phyloP scores from a whole-genome alignment of 2,329 filamentous ascomycete genomes.

The Xylariaceae sp. region DNA sequence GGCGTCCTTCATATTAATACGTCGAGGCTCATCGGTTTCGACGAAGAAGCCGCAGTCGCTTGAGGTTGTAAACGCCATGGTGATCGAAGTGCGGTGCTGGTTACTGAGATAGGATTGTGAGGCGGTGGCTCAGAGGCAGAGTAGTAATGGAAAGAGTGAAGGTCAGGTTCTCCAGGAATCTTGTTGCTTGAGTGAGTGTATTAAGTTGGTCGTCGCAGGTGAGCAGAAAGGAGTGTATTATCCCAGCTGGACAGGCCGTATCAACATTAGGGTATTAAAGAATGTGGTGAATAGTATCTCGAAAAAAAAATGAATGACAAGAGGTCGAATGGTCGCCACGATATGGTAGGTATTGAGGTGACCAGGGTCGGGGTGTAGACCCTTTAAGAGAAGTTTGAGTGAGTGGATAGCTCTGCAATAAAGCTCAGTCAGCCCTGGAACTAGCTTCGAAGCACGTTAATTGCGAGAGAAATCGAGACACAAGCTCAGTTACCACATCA shows the following conservation, averaged over 20 bases:
- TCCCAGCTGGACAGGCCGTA: conserved; percentile 53
- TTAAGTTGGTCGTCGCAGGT: conserved; percentile 46
- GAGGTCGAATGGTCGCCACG: conserved; percentile 56
- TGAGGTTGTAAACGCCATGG: conserved; percentile 54
- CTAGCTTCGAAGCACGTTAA: conserved; percentile 32
- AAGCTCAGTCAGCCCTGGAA: conserved; percentile 37
- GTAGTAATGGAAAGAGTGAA: conserved; percentile 52
- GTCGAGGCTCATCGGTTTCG: conserved; percentile 61
- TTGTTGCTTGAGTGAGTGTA: conserved; percentile 46
- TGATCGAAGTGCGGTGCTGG: conserved; percentile 38
- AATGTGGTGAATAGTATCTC: conserved; percentile 58
- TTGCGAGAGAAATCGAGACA: conserved; percentile 35
- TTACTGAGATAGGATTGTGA: conserved; percentile 42
- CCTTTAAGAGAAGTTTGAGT: conserved; percentile 52
- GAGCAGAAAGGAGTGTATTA: conserved; percentile 52
- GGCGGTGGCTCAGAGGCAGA: conserved; percentile 35
- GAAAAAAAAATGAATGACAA: conserved; percentile 61
- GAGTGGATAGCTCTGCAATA: conserved; percentile 43
- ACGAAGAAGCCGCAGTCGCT: conserved; percentile 61
- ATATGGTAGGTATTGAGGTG: conserved; percentile 47
- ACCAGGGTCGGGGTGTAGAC: conserved; percentile 53
- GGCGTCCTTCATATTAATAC: conserved; percentile 75
- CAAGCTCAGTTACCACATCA: conserved; percentile 36
- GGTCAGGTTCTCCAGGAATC: conserved; percentile 61
- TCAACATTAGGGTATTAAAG: conserved; percentile 66